Evolutionary conservation across 2,329 filamentous ascomycete species (phyloP), one percentile per base, ranked within the genome.

Genomic region (Claviceps sp.): DNA sequence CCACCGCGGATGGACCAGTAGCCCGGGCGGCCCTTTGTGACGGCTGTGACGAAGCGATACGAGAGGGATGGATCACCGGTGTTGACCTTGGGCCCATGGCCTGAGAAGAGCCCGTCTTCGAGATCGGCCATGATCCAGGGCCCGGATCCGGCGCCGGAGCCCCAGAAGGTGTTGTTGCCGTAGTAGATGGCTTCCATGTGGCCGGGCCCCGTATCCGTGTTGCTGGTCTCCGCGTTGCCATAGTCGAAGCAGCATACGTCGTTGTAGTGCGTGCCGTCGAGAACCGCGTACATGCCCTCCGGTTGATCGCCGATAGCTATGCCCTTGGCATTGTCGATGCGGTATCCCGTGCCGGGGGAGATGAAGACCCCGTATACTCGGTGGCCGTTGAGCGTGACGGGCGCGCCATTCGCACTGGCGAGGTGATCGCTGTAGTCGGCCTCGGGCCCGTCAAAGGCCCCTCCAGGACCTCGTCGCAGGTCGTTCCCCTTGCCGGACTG

Each of bases 151-250:
- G 75, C 52, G 8, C 82, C 81, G 7, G 63, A 64, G 18, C 81
- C 81, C 76, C 78, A 82, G 56, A 54, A 54, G 0, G 69, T 66
- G 1, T 81, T 54, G 0, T 69, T 66, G 1, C 82, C 81, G 58
- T 72, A 84, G 71, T 84, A 85, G 53, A 85, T 78, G 51, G 81
- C 78, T 61, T 85, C 82, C 81, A 85, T 85, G 59, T 84, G 80
- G 16, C 78, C 81, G 50, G 76, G 74, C 2, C 81, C 82, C 0
- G 78, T 76, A 54, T 80, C 77, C 1, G 2, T 55, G 53, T 61
- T 74, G 62, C 57, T 78, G 2, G 68, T 71, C 65, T 81, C 77
- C 46, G 75, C 76, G 47, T 79, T 79, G 47, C 76, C 76, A 48
- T 79, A 79, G 62, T 79, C 75, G 57, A 77, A 78, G 60, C 72